Base-by-base conservation (phyloP, 176 grass and related monocot genomes). In the Bromus sterilis region DNA sequence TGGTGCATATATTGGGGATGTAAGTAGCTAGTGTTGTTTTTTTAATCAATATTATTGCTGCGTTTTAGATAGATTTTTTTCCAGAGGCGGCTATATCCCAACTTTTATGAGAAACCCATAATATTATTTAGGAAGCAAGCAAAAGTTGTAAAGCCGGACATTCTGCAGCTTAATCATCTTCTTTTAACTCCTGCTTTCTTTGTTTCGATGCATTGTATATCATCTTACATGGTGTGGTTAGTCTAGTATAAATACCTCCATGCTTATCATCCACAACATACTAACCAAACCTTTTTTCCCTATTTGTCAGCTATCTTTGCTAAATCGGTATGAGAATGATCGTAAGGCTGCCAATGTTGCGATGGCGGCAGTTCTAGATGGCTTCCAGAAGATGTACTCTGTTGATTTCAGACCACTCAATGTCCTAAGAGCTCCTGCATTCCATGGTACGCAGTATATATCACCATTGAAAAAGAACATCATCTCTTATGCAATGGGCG, bases 1-100 rank as follows among this genome's bases (percentile, higher is more conserved):
- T 9, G 95, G 95, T 34, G 79, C 90, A 67, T 68, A 92, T 80
- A 80, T 98, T 65, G 62, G 87, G 11, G 88, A 93, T 70, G 95
- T 98, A 98, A 82, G 86, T 59, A 84, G 69, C 62, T 20, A 21
- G 2, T 53, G 6, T 21, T 30, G 20, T 65, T 30, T 34, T 18
- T 11, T 65, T 28, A 64, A 65, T 65, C 31, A 35, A 58, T 41
- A 15, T 34, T 33, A 33, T 29, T 11, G 11, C 4, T 14, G 36
- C 32, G 37, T 63, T 62, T 31, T 63, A 1, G 39, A n/a, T 43
- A 46, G 6, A 28, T n/a, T n/a, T 58, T 25, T 64, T 44, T 74
- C 74, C 23, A 53, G 58, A 36, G 23, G 48, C 59, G 21, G 48
- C 28, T 21, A 1, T 46, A 62, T 25, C n/a, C 56, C 60, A 42